Base-by-base conservation (phyloP, 2,329 filamentous ascomycete genomes). In the Colletotrichum filicis region DNA sequence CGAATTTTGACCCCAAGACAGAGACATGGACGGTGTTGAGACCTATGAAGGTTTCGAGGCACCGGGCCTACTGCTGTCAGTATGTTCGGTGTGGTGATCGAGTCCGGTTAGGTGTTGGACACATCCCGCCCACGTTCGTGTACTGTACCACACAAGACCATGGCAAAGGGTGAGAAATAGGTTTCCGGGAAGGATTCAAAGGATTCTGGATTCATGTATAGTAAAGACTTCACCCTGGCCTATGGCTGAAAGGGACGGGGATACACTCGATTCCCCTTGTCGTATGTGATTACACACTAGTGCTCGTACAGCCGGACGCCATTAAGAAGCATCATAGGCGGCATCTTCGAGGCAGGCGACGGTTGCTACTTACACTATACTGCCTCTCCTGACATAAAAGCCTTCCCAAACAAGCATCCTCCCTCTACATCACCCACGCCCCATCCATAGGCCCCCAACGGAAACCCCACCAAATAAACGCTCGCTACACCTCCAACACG, bases 1-100 rank as follows among this genome's bases (percentile, higher is more conserved):
- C 28, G 19, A 12, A 1, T 35, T 26, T 22, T 19, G 46, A 49
- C 60, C 73, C 75, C 7, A 19, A n/a, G 19, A 5, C 42, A 19
- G 42, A 22, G 42, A n/a, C 1, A 6, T 11, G 7, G 42, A 49
- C 8, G 19, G 19, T 19, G 7, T 49, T 49, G 5, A n/a, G 8
- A 11, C 37, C 16, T 7, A 22, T 49, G 42, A 49, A 8, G 7
- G 1, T n/a, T 49, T 6, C 42, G 42, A 19, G 42, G 42, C 42
- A n/a, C 30, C n/a, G 8, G 8, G 16, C 3, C 42, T 16, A 7
- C 42, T 22, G 19, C 42, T 49, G 0, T 77, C 2, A 75, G 76
- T 1, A 62, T 81, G 2, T 76, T 75, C 0, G 74, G 14, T 22
- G 5, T 63, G 24, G 37, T 24, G 60, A 16, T 28, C 16, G 4